Evolutionary conservation across 306 rosid species (phyloP).

Genomic region (Cucumis cinereus): DNA sequence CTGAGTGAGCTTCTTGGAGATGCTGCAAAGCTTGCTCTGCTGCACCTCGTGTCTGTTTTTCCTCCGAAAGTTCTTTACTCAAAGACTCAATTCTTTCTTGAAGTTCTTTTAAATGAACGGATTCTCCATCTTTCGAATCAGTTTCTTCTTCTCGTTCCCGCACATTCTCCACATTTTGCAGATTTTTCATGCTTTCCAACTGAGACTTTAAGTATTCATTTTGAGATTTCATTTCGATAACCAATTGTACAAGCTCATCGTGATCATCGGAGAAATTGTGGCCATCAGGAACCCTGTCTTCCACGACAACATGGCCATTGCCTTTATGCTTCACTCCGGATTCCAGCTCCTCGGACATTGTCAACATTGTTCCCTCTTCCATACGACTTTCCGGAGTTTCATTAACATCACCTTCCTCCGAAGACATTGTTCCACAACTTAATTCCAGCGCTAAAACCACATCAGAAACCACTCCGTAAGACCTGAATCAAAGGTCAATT

Average conservation of each 20-base stretch:
- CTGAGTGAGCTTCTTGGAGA: conserved; percentile 49
- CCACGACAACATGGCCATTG: conserved; percentile 23
- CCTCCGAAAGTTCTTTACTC: conserved; percentile 51
- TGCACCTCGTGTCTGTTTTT: conserved; percentile 73
- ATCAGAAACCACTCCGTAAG: conserved; percentile 1
- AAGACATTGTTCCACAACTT: conserved; percentile 23
- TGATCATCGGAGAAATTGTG: conserved; percentile 25
- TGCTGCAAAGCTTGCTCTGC: conserved; percentile 89
- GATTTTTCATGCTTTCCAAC: conserved; percentile 37
- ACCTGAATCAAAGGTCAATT: not conserved
- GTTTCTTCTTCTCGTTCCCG: conserved; percentile 18
- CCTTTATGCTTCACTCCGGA: conserved; percentile 17
- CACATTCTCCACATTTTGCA: conserved; percentile 9
- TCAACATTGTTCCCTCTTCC: conserved; percentile 21
- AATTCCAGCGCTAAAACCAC: conserved; percentile 13
- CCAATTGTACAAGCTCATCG: conserved; percentile 56
- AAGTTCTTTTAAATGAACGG: conserved; percentile 36
- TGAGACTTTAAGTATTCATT: conserved; percentile 81
- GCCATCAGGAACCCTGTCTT: conserved; percentile 30
- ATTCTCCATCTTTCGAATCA: conserved; percentile 21
- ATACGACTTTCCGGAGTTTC: conserved; percentile 18
- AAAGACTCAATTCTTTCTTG: conserved; percentile 41
- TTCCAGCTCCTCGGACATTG: conserved; percentile 16
- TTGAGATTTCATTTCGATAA: conserved; percentile 53
- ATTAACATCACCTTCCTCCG: conserved; percentile 25